Percentiles rank a stretch among this genome's conserved stretches.
Conservation (phyloP, 805 yeast genomes). For the Candida schatavii region DNA sequence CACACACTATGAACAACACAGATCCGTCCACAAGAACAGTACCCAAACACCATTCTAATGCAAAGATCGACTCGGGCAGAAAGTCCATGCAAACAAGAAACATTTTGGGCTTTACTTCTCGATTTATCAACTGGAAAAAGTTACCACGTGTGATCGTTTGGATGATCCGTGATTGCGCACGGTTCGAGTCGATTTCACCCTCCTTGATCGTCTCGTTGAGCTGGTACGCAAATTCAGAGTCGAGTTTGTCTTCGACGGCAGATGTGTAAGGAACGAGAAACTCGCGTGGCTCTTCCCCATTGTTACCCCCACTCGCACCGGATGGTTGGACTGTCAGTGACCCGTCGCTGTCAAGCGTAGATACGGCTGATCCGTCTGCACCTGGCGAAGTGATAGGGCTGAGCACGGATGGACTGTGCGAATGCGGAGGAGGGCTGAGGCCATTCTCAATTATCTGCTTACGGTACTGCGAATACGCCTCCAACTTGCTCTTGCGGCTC, state of each 20-base stretch:
- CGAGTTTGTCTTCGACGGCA: constrained; percentile 62
- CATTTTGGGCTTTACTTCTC: constrained; percentile 49
- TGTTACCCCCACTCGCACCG: constrained; percentile 9
- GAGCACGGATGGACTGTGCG: neutral
- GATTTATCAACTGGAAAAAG: constrained; percentile 41
- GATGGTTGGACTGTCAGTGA: constrained; percentile 1
- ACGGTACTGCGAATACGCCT: constrained; percentile 57
- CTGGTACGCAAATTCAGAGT: constrained; percentile 55
- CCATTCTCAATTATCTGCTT: constrained; percentile 59
- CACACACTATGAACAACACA: constrained; percentile 69
- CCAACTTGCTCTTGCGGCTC: constrained; percentile 49
- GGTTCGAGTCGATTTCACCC: constrained; percentile 54
- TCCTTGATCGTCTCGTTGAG: constrained; percentile 52
- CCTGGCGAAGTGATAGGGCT: constrained; percentile 4
- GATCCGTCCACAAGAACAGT: constrained; percentile 80
- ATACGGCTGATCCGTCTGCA: constrained; percentile 14
- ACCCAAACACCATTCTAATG: constrained; percentile 87
- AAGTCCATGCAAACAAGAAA: constrained; percentile 79
- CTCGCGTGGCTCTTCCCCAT: constrained; percentile 16
- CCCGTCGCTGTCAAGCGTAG: constrained; percentile 8
- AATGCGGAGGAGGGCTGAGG: constrained; percentile 26
- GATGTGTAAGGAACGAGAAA: constrained; percentile 64
- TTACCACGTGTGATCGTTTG: constrained; percentile 54
- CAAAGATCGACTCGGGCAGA: constrained; percentile 77
- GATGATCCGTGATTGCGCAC: constrained; percentile 55